Percentiles rank a stretch among this genome's conserved stretches.
Conservation (phyloP, 2,329 filamentous ascomycete species). For the Pseudogymnoascus sp. region DNA sequence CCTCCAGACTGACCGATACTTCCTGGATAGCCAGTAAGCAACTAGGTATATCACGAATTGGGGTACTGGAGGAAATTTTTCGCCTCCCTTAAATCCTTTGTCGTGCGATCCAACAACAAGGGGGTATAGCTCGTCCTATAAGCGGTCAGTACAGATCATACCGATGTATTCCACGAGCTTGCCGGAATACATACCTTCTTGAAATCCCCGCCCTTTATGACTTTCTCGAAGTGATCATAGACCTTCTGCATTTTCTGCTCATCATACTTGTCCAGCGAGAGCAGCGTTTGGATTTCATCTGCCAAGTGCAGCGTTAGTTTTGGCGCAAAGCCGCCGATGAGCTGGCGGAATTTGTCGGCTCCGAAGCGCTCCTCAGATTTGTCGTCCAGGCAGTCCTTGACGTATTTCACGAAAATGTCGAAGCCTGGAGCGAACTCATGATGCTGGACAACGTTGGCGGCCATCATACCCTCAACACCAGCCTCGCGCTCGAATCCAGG, state of each 20-base stretch:
- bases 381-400: conserved; percentile 24
- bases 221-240: background rate
- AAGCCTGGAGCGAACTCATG: conserved; percentile 33
- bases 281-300: conserved; percentile 34
- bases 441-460: conserved; percentile 36
- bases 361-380: conserved; percentile 25
- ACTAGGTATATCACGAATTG: background rate
- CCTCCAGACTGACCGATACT: background rate
- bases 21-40: background rate
- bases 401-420: conserved; percentile 28
- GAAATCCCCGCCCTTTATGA: background rate
- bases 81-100: background rate
- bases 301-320: conserved; percentile 31
- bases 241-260: conserved; percentile 20
- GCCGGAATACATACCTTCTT: background rate
- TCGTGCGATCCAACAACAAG: background rate
- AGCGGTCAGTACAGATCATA: background rate
- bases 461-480: conserved; percentile 34
- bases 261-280: conserved; percentile 29
- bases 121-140: background rate
- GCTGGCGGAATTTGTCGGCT: conserved; percentile 25
- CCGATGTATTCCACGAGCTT: background rate
- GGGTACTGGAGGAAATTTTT: background rate
- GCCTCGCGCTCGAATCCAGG: conserved; percentile 31
- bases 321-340: conserved; percentile 33